Base-by-base conservation (phyloP, 1,284 basidiomycete species). In the Peniophora sp. region DNA sequence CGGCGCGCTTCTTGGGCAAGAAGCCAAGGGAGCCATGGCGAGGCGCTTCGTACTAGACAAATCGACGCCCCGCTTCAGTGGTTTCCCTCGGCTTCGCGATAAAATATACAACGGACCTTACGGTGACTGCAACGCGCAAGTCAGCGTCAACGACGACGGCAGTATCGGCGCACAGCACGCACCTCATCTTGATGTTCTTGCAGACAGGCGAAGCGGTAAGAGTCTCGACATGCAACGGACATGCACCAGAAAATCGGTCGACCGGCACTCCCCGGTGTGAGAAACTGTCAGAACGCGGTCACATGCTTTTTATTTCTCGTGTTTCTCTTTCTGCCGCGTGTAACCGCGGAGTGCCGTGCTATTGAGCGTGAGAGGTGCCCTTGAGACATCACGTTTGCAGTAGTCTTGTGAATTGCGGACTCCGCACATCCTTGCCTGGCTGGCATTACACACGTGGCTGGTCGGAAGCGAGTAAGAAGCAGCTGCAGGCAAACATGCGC, bases 21-120 rank as follows among this genome's bases (percentile, higher is more conserved):
- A 92, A 92, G 65, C 90, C 92, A 63, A 96, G 83, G 59, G 92
- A 95, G 66, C 92, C 92, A 71, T 93, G 90, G 69, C 92, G 91
- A 66, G 92, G 92, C 61, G 91, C 92, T 85, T 96, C 92, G 77
- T 86, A 96, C 91, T 95, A 65, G 43, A 62, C 53, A 58, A 46
- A 55, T 55, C 52, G 55, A 52, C 56, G 52, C 55, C 58, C 54
- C 59, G 51, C 55, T 57, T 55, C 50, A 56, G 55, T 53, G 49
- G 47, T 53, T 53, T 54, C 56, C 52, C 50, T 52, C 41, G 48
- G 47, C 41, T 36, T 44, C 12, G 54, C 46, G 20, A 43, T 32
- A 41, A 41, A 47, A 35, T 34, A 47, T 48, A 50, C 22, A 19
- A 64, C 69, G 57, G 51, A 71, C 69, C 69, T 71, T 71, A 66